Evolutionary conservation across 2,329 filamentous ascomycete species (phyloP), one percentile per base, ranked within the genome.

Genomic region (Truncatella angustata): DNA sequence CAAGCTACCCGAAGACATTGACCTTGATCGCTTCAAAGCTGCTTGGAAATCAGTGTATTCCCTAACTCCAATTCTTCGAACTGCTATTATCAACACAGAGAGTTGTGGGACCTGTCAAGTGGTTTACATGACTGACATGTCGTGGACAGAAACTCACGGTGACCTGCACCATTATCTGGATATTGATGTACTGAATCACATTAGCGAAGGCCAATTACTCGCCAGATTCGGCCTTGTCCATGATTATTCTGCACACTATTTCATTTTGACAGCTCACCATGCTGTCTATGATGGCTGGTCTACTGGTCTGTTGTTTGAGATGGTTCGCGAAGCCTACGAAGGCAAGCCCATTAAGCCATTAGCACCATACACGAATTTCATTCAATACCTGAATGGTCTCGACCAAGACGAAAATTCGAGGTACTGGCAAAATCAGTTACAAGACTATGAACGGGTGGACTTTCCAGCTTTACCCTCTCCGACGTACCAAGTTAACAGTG

Each of bases 31-130:
- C 9, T 52, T 60, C 36, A 49, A 55, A 30, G 16, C 42, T 5
- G 58, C 57, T 11, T 60, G 57, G 57, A 35, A 56, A 12, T 7
- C 18, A 2, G 49, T 42, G 1, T 34, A 50, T 18, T 44, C 26
- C 24, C 26, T 14, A 9, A 50, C 26, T 9, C 52, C 53, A 7
- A 59, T 63, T 23, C 43, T 63, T 23, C 57, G 60, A 11, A 63
- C 60, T 24, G 50, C 57, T 16, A 50, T 62, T 24, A 32, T 61
- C 30, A 50, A 56, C 23, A 39, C 37, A 9, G 48, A 48, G 16
- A 14, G 18, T 9, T 23, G 26, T 14, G 46, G 51, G 9, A 49
- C 46, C 9, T 49, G 45, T 12, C 51, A 53, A 14, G 51, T 53
- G 10, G 37, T 53, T 4, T 49, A 45, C 37, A 26, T 24, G 6